Conservation (phyloP, 257 asterid species). For the Solanum paucissectum region DNA sequence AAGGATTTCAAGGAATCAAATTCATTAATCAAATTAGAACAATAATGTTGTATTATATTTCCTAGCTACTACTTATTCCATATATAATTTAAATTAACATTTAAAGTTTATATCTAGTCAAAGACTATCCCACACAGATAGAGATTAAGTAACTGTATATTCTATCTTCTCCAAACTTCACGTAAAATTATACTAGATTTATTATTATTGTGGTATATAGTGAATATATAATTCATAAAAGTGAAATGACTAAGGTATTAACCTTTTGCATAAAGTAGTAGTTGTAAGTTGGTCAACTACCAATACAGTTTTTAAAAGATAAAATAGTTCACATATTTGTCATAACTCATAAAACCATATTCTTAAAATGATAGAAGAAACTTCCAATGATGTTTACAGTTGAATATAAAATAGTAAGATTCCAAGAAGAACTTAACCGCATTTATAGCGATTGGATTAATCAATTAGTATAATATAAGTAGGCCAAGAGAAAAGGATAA, state of each 20-base stretch:
- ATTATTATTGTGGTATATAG: neutral
- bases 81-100: neutral
- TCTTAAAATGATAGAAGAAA: neutral
- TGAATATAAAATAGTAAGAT: neutral
- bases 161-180: accelerated
- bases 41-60: neutral
- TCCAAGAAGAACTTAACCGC: neutral
- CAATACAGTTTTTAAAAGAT: neutral
- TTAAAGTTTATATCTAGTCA: neutral
- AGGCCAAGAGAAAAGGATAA: neutral
- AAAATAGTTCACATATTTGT: neutral
- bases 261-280: neutral
- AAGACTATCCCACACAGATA: neutral
- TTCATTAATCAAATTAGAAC: neutral
- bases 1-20: neutral
- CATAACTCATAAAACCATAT: neutral
- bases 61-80: neutral
- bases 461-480: neutral
- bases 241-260: neutral
- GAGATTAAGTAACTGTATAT: neutral
- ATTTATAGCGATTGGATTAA: neutral
- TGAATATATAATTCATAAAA: neutral
- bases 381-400: neutral
- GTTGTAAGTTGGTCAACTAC: neutral
- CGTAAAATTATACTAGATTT: neutral